Evolutionary conservation across 202 grass and related monocot genomes (phyloP).

Genomic region (Panicum virgatum): DNA sequence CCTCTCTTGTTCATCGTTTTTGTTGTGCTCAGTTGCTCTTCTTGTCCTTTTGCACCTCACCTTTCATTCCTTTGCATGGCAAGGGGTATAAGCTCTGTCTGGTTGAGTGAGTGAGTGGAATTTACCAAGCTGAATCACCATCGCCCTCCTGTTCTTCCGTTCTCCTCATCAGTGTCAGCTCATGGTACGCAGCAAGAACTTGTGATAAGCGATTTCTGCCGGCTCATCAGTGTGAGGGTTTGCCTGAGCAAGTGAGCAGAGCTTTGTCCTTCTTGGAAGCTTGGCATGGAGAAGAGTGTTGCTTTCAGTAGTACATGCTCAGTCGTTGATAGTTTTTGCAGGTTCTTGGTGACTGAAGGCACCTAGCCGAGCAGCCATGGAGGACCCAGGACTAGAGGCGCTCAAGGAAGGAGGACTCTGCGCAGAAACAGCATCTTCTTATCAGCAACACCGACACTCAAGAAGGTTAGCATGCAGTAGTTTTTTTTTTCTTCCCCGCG

Average conservation of each 20-base stretch:
- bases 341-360: conserved; percentile 41
- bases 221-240: neutral
- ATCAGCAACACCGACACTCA: conserved; percentile 34
- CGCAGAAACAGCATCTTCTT: conserved; percentile 23
- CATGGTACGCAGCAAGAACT: neutral
- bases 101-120: neutral
- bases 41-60: conserved; percentile 13
- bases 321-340: neutral
- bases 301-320: neutral
- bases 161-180: neutral
- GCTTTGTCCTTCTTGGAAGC: neutral
- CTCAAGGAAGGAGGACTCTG: neutral
- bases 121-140: neutral
- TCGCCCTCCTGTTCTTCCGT: neutral
- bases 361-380: conserved; percentile 23
- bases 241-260: too few species aligned
- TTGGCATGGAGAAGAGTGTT: neutral
- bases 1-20: conserved; percentile 13
- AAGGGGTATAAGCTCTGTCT: neutral
- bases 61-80: neutral
- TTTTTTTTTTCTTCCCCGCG: neutral
- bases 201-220: neutral
- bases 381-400: neutral
- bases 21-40: neutral
- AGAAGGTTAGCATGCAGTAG: conserved; percentile 40